A percentile compares a stretch with the other conserved stretches of the same genome.
phyloP scores from a whole-genome alignment of 176 grass and related monocot genomes.

The Pontederia paniculata region DNA sequence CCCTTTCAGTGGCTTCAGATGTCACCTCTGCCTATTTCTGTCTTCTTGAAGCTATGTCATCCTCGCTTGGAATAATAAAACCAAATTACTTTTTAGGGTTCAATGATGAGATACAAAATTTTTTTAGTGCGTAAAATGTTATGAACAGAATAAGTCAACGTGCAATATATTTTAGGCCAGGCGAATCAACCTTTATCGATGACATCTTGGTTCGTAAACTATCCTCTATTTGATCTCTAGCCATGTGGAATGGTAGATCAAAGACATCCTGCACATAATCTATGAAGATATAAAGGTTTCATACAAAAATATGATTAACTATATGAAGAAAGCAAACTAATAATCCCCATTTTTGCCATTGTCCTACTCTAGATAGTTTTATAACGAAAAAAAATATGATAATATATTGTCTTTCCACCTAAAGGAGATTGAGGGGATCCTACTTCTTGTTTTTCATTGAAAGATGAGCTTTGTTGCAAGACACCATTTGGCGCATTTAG shows the following conservation, averaged over 20 bases:
- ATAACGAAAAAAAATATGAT: background rate
- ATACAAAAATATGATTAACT: conserved; percentile 1
- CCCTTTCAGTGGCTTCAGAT: conserved; percentile 85
- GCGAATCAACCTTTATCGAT: conserved; percentile 73
- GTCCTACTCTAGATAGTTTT: background rate
- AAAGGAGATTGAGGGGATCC: conserved; percentile 75
- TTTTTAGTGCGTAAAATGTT: conserved; percentile 11
- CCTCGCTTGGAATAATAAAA: conserved; percentile 37
- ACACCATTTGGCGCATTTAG: conserved; percentile 83
- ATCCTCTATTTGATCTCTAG: conserved; percentile 98
- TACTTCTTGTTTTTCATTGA: conserved; percentile 50
- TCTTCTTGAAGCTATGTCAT: conserved; percentile 96
- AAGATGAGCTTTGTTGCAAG: conserved; percentile 40
- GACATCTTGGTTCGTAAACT: conserved; percentile 97
- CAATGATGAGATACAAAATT: conserved; percentile 1
- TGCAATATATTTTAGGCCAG: conserved; percentile 2
- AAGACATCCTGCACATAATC: conserved; percentile 74
- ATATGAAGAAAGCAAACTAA: background rate
- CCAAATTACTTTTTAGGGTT: conserved; percentile 9
- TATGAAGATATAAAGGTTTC: background rate
- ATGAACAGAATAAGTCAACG: background rate
- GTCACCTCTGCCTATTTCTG: conserved; percentile 98
- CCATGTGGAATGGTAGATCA: conserved; percentile 98
- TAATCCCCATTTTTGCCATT: too few relatives aligned
- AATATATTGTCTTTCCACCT: conserved; percentile 74